phyloP scores from a whole-genome alignment of 2,329 filamentous ascomycete species.

The Ampelomyces quisqualis region DNA sequence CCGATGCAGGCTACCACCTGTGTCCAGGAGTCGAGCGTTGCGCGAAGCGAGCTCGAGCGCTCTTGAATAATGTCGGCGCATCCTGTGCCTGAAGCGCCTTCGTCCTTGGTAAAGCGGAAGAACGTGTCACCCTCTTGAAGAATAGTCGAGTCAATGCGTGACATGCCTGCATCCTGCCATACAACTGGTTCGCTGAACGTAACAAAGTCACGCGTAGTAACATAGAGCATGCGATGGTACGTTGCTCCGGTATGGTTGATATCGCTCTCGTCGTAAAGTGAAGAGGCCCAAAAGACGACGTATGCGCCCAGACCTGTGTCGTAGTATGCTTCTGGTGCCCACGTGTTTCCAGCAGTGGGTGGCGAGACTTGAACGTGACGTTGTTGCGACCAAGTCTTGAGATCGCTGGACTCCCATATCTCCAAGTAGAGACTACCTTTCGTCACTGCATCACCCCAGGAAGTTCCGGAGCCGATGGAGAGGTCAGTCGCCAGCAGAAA shows the following conservation, averaged over 20 bases:
- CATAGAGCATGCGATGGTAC: constrained; percentile 58
- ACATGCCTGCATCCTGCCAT: constrained; percentile 56
- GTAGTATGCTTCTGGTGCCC: constrained; percentile 57
- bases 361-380: constrained; percentile 55
- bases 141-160: constrained; percentile 57
- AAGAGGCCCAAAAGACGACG: constrained; percentile 51
- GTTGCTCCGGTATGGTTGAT: constrained; percentile 46
- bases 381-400: constrained; percentile 55
- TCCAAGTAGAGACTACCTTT: constrained; percentile 55
- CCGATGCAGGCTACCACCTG: constrained; percentile 54
- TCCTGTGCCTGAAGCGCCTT: constrained; percentile 52
- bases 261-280: constrained; percentile 49
- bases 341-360: constrained; percentile 54
- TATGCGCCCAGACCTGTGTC: constrained; percentile 49
- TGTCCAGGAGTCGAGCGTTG: constrained; percentile 48
- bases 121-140: constrained; percentile 47
- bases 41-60: constrained; percentile 47
- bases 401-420: constrained; percentile 56
- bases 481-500: constrained; percentile 56
- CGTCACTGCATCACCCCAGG: constrained; percentile 52
- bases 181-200: constrained; percentile 52
- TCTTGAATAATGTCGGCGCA: constrained; percentile 59
- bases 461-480: constrained; percentile 57
- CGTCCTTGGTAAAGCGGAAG: constrained; percentile 59
- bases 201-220: constrained; percentile 53